Conservation (phyloP, 2,329 filamentous ascomycete genomes). For the Diaporthe caulivora region DNA sequence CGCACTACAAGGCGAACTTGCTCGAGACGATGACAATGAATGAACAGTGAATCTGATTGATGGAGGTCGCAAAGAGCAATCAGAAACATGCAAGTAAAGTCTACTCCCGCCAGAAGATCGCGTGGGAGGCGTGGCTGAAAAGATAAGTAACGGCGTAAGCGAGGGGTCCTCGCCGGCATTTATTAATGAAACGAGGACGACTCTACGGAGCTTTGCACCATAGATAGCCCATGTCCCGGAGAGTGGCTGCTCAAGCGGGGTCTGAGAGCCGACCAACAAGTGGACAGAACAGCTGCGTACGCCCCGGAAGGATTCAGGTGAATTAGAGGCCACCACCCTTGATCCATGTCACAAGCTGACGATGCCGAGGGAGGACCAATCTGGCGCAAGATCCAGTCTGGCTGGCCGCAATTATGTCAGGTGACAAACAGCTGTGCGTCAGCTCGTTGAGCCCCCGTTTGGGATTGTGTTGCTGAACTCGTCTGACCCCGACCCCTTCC, state of each 20-base stretch:
- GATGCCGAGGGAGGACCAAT: neutral
- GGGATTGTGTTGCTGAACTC: neutral
- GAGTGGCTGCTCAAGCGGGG: conserved; percentile 6
- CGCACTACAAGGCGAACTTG: too few relatives aligned
- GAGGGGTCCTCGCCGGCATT: conserved; percentile 17
- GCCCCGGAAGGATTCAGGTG: neutral
- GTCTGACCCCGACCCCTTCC: neutral
- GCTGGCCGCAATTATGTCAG: neutral
- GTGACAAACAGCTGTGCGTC: neutral
- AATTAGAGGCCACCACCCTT: neutral
- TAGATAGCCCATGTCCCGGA: neutral
- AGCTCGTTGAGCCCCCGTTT: neutral
- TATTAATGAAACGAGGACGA: neutral
- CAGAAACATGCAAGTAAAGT: neutral
- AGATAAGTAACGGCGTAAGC: conserved; percentile 25
- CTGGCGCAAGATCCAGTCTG: neutral
- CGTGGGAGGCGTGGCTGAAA: neutral
- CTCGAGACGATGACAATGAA: too few relatives aligned
- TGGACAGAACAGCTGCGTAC: neutral
- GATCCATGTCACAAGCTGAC: neutral
- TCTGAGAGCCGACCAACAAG: neutral
- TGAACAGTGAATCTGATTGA: too few relatives aligned
- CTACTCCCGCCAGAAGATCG: neutral
- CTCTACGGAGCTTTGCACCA: neutral
- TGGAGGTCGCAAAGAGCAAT: neutral